Evolutionary conservation across 768 basidiomycete species (phyloP).

Genomic region (Podaxis carcinomalis): DNA sequence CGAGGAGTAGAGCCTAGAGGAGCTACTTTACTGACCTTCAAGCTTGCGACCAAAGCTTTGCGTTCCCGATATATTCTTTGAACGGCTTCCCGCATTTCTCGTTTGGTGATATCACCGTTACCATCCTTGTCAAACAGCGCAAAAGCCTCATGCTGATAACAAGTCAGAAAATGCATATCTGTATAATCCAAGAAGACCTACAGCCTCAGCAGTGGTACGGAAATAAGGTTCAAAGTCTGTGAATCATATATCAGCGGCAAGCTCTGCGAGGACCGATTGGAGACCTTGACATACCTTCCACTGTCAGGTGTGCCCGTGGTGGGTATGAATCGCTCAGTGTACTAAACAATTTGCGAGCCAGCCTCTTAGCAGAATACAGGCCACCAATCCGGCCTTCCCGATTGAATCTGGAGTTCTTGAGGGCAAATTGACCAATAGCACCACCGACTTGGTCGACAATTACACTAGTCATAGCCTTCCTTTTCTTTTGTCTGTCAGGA

Average conservation of each 20-base stretch:
- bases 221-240: conserved; percentile 80
- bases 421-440: conserved; percentile 65
- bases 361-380: conserved; percentile 58
- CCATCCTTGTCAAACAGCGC: conserved; percentile 72
- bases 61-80: conserved; percentile 77
- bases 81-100: conserved; percentile 80
- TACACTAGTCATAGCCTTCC: conserved; percentile 55
- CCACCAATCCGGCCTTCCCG: conserved; percentile 35
- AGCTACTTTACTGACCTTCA: conserved; percentile 46
- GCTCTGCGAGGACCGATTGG: background rate
- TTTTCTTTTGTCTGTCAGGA: conserved; percentile 34
- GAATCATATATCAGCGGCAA: background rate
- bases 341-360: conserved; percentile 67
- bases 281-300: conserved; percentile 46
- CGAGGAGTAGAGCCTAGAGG: background rate
- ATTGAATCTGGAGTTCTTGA: conserved; percentile 63
- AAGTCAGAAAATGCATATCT: conserved; percentile 2
- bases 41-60: conserved; percentile 62
- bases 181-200: conserved; percentile 26
- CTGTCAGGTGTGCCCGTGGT: conserved; percentile 55
- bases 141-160: conserved; percentile 58
- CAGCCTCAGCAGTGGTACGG: conserved; percentile 65
- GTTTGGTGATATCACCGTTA: conserved; percentile 77
- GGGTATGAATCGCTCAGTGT: conserved; percentile 57
- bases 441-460: conserved; percentile 70